Base-by-base conservation (phyloP, 2,329 filamentous ascomycete species). In the Diplodia seriata region DNA sequence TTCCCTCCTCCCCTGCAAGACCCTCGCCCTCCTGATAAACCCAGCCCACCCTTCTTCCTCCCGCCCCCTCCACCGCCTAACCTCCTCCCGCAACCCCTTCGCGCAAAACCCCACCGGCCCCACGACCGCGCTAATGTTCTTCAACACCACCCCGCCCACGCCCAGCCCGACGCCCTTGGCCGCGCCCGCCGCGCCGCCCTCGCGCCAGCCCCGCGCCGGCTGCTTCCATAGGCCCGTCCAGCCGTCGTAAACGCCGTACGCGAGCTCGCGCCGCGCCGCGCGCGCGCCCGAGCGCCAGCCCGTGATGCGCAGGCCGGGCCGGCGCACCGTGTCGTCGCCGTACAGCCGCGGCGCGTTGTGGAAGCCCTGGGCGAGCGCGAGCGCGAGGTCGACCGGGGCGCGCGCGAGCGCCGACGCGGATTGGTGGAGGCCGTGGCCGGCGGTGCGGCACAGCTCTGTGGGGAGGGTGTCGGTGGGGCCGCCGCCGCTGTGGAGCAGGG, bases 341-440 rank as follows among this genome's bases (percentile, higher is more conserved):
- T 91, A 92, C 0, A 92, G 81, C 2, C 88, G 85, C 1, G 89
- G 89, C 0, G 88, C 88, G 70, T 91, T 91, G 75, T 91, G 89
- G 70, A 91, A 91, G 1, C 89, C 89, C 73, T 91, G 88, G 1
- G 87, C 87, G 50, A 90, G 78, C 0, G 87, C 87, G 50, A 90
- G 78, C 0, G 85, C 83, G 2, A 91, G 75, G 71, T 89, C 85
- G 70, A 90, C 85, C 0, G 89, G 89, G 0, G 87, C 85, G 69
- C 81, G 82, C 7, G 81, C 82, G 4, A 89, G 77, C 4, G 87
- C 85, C 2, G 79, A 74, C 0, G 83, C 83, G 0, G 86, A 83
- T 70, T 84, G 83, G 29, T 79, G 79, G 20, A 88, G 77, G 1
- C 85, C 86, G 66, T 81, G 80, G 3, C 82, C 81, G n/a, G 88